Conservation (phyloP, 164 flowering plant genomes). For the Cinnamomum chago region DNA sequence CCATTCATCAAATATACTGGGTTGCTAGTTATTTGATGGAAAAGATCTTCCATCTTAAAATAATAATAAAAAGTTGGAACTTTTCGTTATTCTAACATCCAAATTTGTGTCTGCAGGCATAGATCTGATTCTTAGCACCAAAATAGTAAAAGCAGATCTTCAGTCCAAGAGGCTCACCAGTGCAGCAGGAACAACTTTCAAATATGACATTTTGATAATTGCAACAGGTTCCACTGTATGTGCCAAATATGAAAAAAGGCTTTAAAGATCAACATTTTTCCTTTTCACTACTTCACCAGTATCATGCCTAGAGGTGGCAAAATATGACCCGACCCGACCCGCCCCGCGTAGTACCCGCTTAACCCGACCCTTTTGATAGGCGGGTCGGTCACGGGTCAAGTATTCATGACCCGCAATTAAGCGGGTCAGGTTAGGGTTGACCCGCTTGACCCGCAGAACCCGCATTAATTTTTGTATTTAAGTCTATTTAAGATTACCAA, state of each 20-base stretch:
- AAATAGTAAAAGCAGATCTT: slow-evolving; percentile 87
- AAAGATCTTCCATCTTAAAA: neutral
- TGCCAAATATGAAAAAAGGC: neutral
- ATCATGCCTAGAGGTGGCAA: too few relatives aligned
- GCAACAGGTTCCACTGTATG: slow-evolving; percentile 43
- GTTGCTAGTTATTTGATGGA: neutral
- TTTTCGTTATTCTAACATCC: neutral
- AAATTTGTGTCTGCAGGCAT: slow-evolving; percentile 55
- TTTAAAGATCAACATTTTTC: neutral
- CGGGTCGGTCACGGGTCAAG: too few relatives aligned
- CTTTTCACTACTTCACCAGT: neutral
- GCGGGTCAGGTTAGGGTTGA: too few relatives aligned
- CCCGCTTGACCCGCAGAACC: too few relatives aligned
- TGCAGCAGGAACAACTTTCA: slow-evolving; percentile 64
- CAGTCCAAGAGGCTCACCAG: slow-evolving; percentile 68
- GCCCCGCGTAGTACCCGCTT: too few relatives aligned
- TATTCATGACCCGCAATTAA: too few relatives aligned
- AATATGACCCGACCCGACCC: too few relatives aligned
- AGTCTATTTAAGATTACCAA: too few relatives aligned
- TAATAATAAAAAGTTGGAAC: neutral
- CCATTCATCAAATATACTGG: neutral
- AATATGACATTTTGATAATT: slow-evolving; percentile 37
- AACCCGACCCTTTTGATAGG: too few relatives aligned
- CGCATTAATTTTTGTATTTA: too few relatives aligned
- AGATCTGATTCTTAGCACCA: slow-evolving; percentile 79